phyloP scores from a whole-genome alignment of 495 filamentous ascomycete species.

The Penicillium angulare region DNA sequence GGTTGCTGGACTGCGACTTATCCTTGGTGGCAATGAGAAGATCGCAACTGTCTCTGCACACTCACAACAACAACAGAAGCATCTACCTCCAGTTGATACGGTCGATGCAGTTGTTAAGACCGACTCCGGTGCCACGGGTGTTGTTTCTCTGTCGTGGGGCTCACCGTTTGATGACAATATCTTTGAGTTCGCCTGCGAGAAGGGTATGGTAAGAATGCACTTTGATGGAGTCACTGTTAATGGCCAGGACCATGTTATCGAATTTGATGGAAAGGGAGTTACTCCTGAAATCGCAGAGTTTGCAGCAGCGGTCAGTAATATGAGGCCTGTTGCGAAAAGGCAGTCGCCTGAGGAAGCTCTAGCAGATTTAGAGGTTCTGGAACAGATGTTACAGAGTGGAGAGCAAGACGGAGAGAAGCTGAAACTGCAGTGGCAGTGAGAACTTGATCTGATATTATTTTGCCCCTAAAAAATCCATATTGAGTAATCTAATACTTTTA shows the following conservation, averaged over 20 bases:
- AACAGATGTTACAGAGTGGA: conserved; percentile 63
- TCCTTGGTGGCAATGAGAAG: conserved; percentile 52
- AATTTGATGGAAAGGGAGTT: conserved; percentile 58
- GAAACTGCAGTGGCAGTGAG: conserved; percentile 24
- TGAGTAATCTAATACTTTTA: too few species aligned
- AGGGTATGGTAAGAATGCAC: conserved; percentile 51
- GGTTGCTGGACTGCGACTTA: conserved; percentile 58
- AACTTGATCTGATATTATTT: too few species aligned
- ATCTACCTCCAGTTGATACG: conserved; percentile 75
- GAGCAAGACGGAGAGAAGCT: conserved; percentile 52
- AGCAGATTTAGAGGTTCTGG: conserved; percentile 67
- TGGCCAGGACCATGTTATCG: conserved; percentile 50
- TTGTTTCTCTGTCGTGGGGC: conserved; percentile 62
- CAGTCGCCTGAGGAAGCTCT: conserved; percentile 67
- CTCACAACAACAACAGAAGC: conserved; percentile 53
- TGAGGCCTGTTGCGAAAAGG: conserved; percentile 46
- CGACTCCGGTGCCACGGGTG: conserved; percentile 59
- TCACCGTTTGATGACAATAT: conserved; percentile 58
- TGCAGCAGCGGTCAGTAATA: conserved; percentile 51
- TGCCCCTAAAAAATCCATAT: too few species aligned
- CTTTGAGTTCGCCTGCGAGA: conserved; percentile 49
- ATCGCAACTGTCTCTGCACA: conserved; percentile 55
- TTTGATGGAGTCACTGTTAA: conserved; percentile 55
- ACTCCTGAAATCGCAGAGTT: conserved; percentile 66
- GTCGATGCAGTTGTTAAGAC: conserved; percentile 63